These are phyloP conservation scores for Leishmania major DNA, from an alignment of 208 protist genomes.

Conservation along the genomic window DNA sequence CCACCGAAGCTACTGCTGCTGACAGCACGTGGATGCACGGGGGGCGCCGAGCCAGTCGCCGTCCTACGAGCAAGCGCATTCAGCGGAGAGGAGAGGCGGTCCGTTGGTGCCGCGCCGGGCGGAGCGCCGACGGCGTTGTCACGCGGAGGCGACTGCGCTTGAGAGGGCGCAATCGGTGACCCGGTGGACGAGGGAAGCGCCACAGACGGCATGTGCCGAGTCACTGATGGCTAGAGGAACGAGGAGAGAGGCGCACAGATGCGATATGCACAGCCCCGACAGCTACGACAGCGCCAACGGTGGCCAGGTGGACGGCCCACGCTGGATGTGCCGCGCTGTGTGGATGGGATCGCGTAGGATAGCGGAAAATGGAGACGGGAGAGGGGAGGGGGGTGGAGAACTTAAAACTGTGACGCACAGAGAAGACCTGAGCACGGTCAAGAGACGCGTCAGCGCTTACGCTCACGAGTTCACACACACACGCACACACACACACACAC, in stretches of 20 bases:
- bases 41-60: not conserved
- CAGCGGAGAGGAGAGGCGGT: not conserved
- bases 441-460: not conserved
- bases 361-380: not conserved
- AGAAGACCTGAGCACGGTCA: not conserved
- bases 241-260: not conserved
- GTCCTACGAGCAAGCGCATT: not conserved
- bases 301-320: not conserved
- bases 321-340: not conserved
- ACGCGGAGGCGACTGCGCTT: not conserved
- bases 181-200: not conserved
- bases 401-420: not conserved
- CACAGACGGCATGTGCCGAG: not conserved
- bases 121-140: not conserved
- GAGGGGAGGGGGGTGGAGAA: not conserved
- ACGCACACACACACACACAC: conserved; percentile 4
- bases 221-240: not conserved
- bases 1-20: not conserved
- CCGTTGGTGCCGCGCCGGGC: not conserved
- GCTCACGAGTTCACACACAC: not conserved
- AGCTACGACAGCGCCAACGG: not conserved
- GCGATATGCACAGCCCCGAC: not conserved
- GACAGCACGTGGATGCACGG: not conserved
- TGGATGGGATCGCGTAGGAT: not conserved
- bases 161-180: not conserved